phyloP scores from a whole-genome alignment of 139 green algal genomes.

The Limnomonas spitsbergensis region DNA sequence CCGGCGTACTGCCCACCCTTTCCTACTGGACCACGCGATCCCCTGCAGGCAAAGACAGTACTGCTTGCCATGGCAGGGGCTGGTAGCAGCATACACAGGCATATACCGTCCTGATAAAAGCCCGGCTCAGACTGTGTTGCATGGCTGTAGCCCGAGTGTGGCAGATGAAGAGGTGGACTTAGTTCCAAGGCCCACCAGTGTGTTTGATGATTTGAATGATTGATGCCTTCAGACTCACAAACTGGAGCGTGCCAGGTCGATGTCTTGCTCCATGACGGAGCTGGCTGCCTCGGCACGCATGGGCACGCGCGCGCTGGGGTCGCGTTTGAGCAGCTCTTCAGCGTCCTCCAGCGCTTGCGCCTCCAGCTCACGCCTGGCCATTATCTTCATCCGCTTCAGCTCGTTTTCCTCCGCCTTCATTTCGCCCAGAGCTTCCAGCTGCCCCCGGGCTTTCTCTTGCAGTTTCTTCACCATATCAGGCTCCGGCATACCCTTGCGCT shows the following conservation, averaged over 20 bases:
- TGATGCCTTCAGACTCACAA: not conserved
- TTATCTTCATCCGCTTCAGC: not conserved
- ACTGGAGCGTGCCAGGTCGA: not conserved
- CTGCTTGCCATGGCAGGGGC: no score
- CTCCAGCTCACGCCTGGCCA: not conserved
- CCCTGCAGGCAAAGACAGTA: no score
- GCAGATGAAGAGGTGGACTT: no score
- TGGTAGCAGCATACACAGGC: no score
- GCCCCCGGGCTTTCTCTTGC: not conserved
- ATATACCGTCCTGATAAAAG: no score
- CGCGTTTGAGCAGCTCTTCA: not conserved
- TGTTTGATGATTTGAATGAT: not conserved
- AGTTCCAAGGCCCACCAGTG: not conserved
- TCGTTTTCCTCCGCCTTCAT: not conserved
- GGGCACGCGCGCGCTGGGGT: not conserved
- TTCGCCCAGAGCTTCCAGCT: not conserved
- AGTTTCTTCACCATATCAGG: conserved; percentile 14
- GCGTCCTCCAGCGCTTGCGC: not conserved
- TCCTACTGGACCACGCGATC: no score
- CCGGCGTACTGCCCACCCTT: no score
- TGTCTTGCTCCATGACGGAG: not conserved
- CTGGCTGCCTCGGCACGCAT: not conserved
- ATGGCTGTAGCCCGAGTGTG: no score
- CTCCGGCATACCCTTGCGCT: conserved; percentile 1
- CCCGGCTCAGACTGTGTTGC: no score